Evolutionary conservation across 2,329 filamentous ascomycete species (phyloP).

Genomic region (Alternaria atra): DNA sequence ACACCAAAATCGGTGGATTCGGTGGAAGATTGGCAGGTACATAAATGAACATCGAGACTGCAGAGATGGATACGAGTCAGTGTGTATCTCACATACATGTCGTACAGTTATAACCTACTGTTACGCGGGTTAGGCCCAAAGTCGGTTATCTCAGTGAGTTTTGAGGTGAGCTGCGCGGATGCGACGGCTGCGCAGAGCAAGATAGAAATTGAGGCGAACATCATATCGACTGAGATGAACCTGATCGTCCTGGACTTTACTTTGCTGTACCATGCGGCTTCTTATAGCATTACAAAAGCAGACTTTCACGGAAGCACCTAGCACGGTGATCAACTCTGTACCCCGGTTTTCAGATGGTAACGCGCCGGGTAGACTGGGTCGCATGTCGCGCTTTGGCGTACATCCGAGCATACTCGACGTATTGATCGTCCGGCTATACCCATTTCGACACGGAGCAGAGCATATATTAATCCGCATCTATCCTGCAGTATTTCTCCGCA

Average conservation of each 20-base stretch:
- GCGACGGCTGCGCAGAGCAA: constrained; percentile 25
- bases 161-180: constrained; percentile 37
- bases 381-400: neutral
- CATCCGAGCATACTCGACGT: constrained; percentile 5
- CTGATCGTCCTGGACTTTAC: neutral
- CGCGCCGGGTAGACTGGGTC: constrained; percentile 3
- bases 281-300: constrained; percentile 6
- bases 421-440: neutral
- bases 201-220: constrained; percentile 9
- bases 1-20: constrained; percentile 43
- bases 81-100: no score
- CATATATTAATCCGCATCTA: constrained; percentile 60
- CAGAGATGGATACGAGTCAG: no score
- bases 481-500: constrained; percentile 6
- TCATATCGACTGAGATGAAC: constrained; percentile 5
- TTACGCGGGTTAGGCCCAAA: constrained; percentile 48
- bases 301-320: neutral
- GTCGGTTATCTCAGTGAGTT: constrained; percentile 37
- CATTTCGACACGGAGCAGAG: constrained; percentile 10
- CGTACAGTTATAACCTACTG: neutral
- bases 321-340: constrained; percentile 12
- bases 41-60: constrained; percentile 45
- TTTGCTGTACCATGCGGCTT: neutral
- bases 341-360: neutral
- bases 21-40: constrained; percentile 40